Evolutionary conservation across 108 stramenopile genomes (phyloP).

Genomic region (Nitzschia inconspicua): DNA sequence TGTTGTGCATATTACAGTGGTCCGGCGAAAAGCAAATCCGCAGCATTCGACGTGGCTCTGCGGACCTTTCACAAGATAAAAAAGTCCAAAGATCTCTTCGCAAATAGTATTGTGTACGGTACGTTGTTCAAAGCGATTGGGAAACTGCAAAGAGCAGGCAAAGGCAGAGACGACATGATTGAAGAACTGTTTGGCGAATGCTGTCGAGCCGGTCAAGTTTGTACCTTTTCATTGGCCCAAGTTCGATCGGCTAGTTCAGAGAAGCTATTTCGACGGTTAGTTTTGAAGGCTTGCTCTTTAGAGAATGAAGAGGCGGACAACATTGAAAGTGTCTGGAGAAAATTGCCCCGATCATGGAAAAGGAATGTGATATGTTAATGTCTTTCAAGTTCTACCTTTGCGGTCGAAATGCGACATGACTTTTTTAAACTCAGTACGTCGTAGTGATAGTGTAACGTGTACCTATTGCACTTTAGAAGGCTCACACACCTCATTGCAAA

Average conservation of each 20-base stretch:
- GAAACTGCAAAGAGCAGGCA: constrained; percentile 22
- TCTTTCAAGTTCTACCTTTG: too few relatives aligned
- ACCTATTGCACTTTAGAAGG: too few relatives aligned
- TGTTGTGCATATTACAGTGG: constrained; percentile 45
- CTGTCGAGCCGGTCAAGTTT: constrained; percentile 29
- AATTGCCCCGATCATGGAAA: constrained; percentile 13
- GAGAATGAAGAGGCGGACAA: constrained; percentile 1
- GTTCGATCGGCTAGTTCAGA: constrained; percentile 25
- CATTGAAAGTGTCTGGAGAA: constrained; percentile 11
- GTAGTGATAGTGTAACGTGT: too few relatives aligned
- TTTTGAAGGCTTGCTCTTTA: constrained; percentile 1
- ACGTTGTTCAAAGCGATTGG: constrained; percentile 48
- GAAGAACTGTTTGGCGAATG: constrained; percentile 33
- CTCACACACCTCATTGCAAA: too few relatives aligned
- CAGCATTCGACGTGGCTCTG: constrained; percentile 39
- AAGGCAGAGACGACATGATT: constrained; percentile 27
- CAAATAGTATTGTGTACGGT: constrained; percentile 43
- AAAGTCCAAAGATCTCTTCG: constrained; percentile 1
- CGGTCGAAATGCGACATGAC: too few relatives aligned
- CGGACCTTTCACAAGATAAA: constrained; percentile 39
- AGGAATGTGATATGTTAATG: constrained; percentile 1
- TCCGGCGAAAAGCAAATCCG: constrained; percentile 6
- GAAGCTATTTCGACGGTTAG: constrained; percentile 20
- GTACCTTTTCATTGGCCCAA: constrained; percentile 43
- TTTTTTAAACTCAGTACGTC: too few relatives aligned